Evolutionary conservation across 306 rosid species (phyloP), one percentile per base, ranked within the genome.

Genomic region (Arachis stenosperma): DNA sequence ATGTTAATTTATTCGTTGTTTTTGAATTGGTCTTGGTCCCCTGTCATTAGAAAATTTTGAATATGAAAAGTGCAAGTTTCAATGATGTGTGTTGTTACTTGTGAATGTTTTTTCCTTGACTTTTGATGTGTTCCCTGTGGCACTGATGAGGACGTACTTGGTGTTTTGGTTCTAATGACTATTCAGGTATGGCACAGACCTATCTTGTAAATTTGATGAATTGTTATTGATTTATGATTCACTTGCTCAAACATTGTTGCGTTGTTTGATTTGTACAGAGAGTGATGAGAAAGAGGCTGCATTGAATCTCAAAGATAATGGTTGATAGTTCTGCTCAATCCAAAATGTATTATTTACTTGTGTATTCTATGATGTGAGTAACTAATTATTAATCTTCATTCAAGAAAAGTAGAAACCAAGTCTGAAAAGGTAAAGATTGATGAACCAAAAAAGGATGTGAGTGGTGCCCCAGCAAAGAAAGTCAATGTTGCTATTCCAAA

Each of bases 401-500:
- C 74, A 89, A 88, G 88, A 17, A 85, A 81, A 58, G 60, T 61
- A 66, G 83, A 13, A 54, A 36, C 15, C 13, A 81, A 79, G 66
- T 36, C 36, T 61, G 84, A 62, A 65, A 62, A 3, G 43, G 76
- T 59, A 9, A 84, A 88, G 76, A 55, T 77, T 41, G 50, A 66
- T 61, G 55, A 76, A 13, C 10, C 82, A n/a, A 83, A 73, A 30
- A 40, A 65, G 50, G 55, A 66, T 3, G 67, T 76, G 60, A 1
- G 1, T 50, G 76, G 70, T n/a, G 29, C 80, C 37, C 57, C 85
- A 17, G 75, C 75, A 42, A 87, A 89, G 53, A 76, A 82, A 47
- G 88, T 69, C 41, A 91, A 83, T 29, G 64, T 81, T 68, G 76
- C 54, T 15, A 90, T 66, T 30, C 88, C 91, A 5, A 81, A 37